Base-by-base conservation (phyloP, 163 green algal genomes). In the Trebouxia gelatinosa region DNA sequence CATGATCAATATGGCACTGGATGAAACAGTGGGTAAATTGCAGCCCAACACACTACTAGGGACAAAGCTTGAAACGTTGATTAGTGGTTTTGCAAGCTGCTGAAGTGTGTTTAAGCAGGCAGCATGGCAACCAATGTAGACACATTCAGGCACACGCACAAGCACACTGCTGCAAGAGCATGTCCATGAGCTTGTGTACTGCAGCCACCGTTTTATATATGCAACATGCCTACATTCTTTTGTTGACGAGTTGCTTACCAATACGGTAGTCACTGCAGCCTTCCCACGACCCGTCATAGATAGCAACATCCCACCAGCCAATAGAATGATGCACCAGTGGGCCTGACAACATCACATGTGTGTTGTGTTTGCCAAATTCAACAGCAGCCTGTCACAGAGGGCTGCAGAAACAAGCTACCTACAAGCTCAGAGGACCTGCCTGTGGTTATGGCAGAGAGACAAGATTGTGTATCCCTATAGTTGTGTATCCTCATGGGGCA, bases 281-380 rank as follows among this genome's bases (percentile, higher is more conserved):
- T 19, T 70, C 31, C 11, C 43, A 70, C 4, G 2, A 6, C 7
- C 31, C 31, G 32, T 26, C 13, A 6, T n/a, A n/a, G n/a, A 70
- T 5, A 16, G 28, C 26, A 2, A 70, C 59, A 43, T 70, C 31
- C 59, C 59, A 70, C 59, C 59, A 70, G 31, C 59, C 59, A 70
- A 70, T 70, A 2, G 59, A 46, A 32, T 70, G 59, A 13, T 70
- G 59, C 31, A 70, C 31, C 59, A 70, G n/a, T 31, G 59, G 40
- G 6, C 59, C 59, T 70, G 59, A n/a, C n/a, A n/a, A n/a, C n/a
- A n/a, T n/a, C n/a, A n/a, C n/a, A n/a, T n/a, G n/a, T n/a, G n/a
- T n/a, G n/a, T n/a, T n/a, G n/a, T n/a, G n/a, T n/a, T n/a, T n/a
- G n/a, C n/a, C n/a, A n/a, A n/a, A n/a, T n/a, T n/a, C n/a, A n/a